Percentiles rank a stretch among this genome's conserved stretches.
Evolutionary conservation across 2,329 filamentous ascomycete species (phyloP).

Genomic region (Amauroascus niger): DNA sequence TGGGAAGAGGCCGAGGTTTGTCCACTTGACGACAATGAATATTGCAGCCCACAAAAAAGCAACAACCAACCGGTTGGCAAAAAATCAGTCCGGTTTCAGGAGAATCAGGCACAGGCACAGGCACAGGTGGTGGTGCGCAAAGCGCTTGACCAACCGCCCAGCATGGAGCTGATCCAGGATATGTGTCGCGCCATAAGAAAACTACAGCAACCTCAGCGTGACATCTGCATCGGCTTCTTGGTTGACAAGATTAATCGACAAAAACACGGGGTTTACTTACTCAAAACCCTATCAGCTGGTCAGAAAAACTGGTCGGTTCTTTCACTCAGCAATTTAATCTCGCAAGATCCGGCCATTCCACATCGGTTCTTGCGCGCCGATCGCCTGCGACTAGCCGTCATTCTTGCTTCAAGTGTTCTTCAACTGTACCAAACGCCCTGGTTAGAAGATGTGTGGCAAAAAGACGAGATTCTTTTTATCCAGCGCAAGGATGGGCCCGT

Average conservation of each 20-base stretch:
- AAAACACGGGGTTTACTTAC: not conserved
- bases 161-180: not conserved
- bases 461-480: slow-evolving; percentile 15
- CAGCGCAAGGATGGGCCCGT: not conserved
- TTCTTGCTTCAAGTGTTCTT: slow-evolving; percentile 18
- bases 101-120: not conserved
- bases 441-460: slow-evolving; percentile 16
- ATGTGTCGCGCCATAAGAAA: not conserved
- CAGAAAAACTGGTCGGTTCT: not conserved
- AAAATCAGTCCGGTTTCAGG: not conserved
- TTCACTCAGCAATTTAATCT: not conserved
- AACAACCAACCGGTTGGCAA: no score
- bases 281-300: not conserved
- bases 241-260: not conserved
- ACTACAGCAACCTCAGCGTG: not conserved
- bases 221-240: not conserved
- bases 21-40: not conserved
- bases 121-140: not conserved
- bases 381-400: slow-evolving; percentile 16
- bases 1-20: slow-evolving; percentile 2
- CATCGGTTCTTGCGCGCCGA: slow-evolving; percentile 7
- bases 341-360: not conserved
- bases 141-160: not conserved
- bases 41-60: not conserved
- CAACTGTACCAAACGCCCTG: slow-evolving; percentile 18